Evolutionary conservation across 495 filamentous ascomycete species (phyloP), one percentile per base, ranked within the genome.

Genomic region (Neurospora sp.): DNA sequence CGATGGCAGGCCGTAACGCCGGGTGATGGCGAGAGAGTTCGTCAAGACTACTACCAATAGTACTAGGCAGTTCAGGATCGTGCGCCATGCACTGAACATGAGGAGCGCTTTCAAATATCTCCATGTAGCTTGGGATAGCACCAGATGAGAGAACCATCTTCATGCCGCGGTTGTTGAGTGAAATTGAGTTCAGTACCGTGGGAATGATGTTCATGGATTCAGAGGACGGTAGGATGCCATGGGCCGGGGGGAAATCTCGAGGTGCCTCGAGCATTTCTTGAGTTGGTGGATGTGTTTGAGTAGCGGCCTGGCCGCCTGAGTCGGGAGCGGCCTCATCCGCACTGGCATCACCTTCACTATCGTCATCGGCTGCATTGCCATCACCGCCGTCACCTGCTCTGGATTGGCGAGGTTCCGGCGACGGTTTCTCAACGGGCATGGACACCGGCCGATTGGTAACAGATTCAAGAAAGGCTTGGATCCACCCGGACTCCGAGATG

Each of bases 21-120:
- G 96, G 96, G 79, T 99, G 96, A 78, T 99, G 96, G 22, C 96
- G 90, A 39, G 95, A 91, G 72, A 99, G 86, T 78, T 99, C 96
- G 79, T 99, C 96, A 78, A 99, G 97, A 14, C 91, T 91, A 7
- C 86, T 88, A 27, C 96, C 96, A 48, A 98, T 84, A 48, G 86
- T 85, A 46, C 79, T 82, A 3, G 90, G 81, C 40, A 91, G 82
- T n/a, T 91, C 89, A 7, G 87, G 84, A 71, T 97, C 94, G 44
- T 86, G 82, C 68, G 90, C 87, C 86, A 98, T 85, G 74, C 88
- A 89, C 75, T 92, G 94, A 61, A 98, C 89, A 81, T 99, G 96
- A 4, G 90, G 89, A 6, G 94, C 90, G 74, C 92, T 97, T 81
- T 97, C 93, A 76, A 98, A 98, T 38, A 98, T 93, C 78, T 97